Evolutionary conservation across 1,139 yeast genomes (phyloP), one percentile per base, ranked within the genome.

Genomic region (Magnusiomyces paraingens): DNA sequence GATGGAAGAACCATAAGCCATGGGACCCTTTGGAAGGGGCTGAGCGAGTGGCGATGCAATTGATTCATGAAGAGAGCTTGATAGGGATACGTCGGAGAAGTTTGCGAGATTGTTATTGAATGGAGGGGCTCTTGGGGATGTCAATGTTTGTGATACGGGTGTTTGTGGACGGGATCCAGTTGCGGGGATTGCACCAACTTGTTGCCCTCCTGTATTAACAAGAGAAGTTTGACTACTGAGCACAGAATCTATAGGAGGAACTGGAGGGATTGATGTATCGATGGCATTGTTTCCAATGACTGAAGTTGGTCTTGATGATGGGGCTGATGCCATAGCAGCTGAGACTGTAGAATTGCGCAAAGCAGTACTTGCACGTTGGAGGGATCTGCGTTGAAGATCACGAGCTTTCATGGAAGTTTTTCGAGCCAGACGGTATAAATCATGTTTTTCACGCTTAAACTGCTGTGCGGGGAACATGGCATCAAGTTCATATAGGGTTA

Each of bases 391-490:
- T 22, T 40, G 20, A 12, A 39, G 21, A 15, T 48, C 50, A 10
- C 45, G 44, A 3, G 22, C 50, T 35, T 41, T 40, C 45, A 48
- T 39, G 18, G 50, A 48, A 2, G 50, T 48, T 8, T 18, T 8
- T 2, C 50, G 36, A 10, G 50, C 50, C 6, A 48, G 50, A 5
- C 18, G 38, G 21, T 48, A 48, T 21, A 48, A 26, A 15, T 48
- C 50, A 29, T 48, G 50, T 36, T 48, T 48, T 26, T 39, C 50
- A 3, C 45, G 45, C 15, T 40, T n/a, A 29, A 48, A 48, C 22
- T 48, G 40, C 29, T 48, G 50, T 14, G 54, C 54, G 3, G 54
- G 54, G 22, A 48, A 52, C 52, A 48, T 52, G 15, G 43, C 49
- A n/a, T 52, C 52, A 4, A 52, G 52, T 38, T 52, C 51, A 15